Base-by-base conservation (phyloP, 805 yeast genomes). In the Teunomyces barrocoloradensis region DNA sequence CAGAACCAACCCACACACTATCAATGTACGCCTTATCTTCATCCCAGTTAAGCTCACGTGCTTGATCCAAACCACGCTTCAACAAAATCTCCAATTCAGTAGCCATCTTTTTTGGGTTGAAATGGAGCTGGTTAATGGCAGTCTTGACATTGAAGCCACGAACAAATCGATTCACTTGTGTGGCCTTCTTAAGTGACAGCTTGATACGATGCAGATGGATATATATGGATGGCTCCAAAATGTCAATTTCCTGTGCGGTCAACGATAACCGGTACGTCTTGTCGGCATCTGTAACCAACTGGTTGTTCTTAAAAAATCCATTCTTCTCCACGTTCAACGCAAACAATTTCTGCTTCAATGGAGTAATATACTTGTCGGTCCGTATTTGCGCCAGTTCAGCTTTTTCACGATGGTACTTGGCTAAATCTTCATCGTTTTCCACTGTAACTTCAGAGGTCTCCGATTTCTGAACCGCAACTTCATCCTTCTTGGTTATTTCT, bases 91-190 rank as follows among this genome's bases (percentile, higher is more conserved):
- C 91, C 46, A 90, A 77, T 53, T 90, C 96, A 47, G 84, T 77
- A 28, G 95, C 80, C 66, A 90, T 79, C 58, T 85, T 81, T 69
- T 89, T 89, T 42, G 83, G 78, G 63, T 83, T 81, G 74, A 92
- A 92, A 66, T 92, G 97, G 57, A 91, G 84, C 70, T 91, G 97
- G 35, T 92, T 89, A 56, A 92, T 86, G 44, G 97, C 98, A 37
- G 79, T 80, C 56, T 82, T 80, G 30, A 88, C 81, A 45, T 81
- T 78, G 67, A 87, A 69, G 29, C 85, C 85, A 48, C 88, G 79
- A 49, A 91, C 78, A 60, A 90, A 80, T 55, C 97, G 78, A 54
- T 88, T 74, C 42, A 89, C 86, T 34, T 82, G 73, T 9, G 89
- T 89, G 39, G 94, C 89, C 69, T 92, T 92, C 69, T 92, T 92